These are phyloP conservation scores for Neofusicoccum laricinum DNA, from an alignment of 2,329 filamentous ascomycete genomes.

Conservation along the genomic window DNA sequence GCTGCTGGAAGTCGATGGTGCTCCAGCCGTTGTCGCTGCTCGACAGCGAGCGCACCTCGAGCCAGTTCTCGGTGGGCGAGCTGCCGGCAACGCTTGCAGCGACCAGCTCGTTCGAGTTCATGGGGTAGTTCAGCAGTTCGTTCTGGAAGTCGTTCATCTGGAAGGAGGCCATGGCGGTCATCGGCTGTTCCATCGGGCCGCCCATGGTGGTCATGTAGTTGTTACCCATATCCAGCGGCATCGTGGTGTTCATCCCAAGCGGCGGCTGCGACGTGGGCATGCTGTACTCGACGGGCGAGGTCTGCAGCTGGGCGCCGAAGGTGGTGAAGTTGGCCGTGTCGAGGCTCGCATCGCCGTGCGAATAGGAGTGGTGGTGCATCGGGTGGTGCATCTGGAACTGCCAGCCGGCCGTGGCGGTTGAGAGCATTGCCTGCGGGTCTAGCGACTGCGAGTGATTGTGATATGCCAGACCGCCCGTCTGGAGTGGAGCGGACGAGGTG, in stretches of 20 bases:
- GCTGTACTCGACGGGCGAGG: conserved; percentile 45
- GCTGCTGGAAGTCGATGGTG: conserved; percentile 62
- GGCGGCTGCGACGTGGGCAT: conserved; percentile 40
- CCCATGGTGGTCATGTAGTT: conserved; percentile 38
- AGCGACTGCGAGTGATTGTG: conserved; percentile 31
- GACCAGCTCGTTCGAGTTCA: conserved; percentile 47
- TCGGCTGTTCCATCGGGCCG: conserved; percentile 40
- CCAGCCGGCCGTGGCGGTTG: conserved; percentile 42
- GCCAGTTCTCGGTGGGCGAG: conserved; percentile 65
- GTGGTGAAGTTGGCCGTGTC: conserved; percentile 35
- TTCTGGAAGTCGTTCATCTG: conserved; percentile 67
- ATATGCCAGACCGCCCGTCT: conserved; percentile 28
- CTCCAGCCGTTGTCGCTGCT: conserved; percentile 84
- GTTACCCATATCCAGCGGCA: conserved; percentile 39
- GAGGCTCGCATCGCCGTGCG: conserved; percentile 36
- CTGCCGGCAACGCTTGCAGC: conserved; percentile 25
- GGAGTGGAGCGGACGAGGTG: conserved; percentile 32
- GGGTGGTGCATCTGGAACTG: conserved; percentile 38
- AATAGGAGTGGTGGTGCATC: conserved; percentile 27
- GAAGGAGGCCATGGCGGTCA: conserved; percentile 40
- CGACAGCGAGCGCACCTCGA: conserved; percentile 86
- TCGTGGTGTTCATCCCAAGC: conserved; percentile 25
- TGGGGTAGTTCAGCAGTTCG: conserved; percentile 57
- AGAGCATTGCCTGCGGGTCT: conserved; percentile 33
- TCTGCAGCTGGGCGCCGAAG: conserved; percentile 34